Evolutionary conservation across 2,329 filamentous ascomycete genomes (phyloP).

Genomic region (Gnomoniopsis smithogilvyi): DNA sequence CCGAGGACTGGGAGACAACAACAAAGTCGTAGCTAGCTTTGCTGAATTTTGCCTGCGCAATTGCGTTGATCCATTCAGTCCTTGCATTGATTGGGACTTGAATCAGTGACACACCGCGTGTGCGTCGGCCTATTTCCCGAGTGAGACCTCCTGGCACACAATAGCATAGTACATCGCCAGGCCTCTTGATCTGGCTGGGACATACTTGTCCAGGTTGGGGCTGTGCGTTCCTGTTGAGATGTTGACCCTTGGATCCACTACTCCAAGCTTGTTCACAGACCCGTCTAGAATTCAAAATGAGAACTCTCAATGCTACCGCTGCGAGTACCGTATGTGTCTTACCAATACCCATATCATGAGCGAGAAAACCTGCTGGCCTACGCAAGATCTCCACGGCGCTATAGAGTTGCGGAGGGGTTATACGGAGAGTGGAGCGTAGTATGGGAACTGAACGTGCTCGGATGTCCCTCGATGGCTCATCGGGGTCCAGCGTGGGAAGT

Average conservation of each 20-base stretch:
- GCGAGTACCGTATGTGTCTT: not conserved
- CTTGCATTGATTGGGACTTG: not conserved
- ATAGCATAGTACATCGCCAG: not conserved
- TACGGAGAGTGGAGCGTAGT: not conserved
- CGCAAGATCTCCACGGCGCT: not conserved
- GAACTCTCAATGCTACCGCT: not conserved
- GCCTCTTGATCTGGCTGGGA: slow-evolving; percentile 1
- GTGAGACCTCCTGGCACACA: not conserved
- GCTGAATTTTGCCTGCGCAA: not conserved
- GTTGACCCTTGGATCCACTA: not conserved
- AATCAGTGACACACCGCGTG: not conserved
- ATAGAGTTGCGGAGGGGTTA: slow-evolving; percentile 2
- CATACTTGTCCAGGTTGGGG: not conserved
- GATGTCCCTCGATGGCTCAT: not conserved
- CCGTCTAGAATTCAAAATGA: not conserved
- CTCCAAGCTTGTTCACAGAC: not conserved
- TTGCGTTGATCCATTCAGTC: not conserved
- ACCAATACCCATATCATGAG: not conserved
- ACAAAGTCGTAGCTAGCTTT: not conserved
- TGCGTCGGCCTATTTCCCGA: not conserved
- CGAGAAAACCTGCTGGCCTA: not conserved
- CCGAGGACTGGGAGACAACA: not conserved
- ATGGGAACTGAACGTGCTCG: not conserved
- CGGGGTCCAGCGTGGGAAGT: not conserved
- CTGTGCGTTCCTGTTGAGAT: not conserved